Conservation (phyloP, 371 early-diverging fungal species). For the Entomophthora muscae region DNA sequence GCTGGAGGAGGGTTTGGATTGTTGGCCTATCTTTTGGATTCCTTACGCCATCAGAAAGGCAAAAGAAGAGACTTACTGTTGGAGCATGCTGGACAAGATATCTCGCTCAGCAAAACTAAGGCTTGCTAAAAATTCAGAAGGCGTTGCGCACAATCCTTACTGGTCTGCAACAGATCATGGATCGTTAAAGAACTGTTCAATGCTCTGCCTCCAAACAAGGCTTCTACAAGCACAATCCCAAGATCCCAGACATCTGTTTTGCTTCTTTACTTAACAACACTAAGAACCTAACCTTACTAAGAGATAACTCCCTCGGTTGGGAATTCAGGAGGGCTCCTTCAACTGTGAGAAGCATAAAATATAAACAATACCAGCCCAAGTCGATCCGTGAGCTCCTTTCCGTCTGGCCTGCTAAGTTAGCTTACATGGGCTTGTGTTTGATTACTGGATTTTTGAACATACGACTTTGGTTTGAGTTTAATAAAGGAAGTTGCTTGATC, state of each 20-base stretch:
- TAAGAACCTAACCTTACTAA: neutral
- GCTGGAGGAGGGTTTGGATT: neutral
- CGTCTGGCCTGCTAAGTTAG: neutral
- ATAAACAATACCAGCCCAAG: neutral
- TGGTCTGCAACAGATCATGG: conserved; percentile 28
- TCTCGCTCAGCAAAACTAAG: neutral
- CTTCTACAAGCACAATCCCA: conserved; percentile 48
- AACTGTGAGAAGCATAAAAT: neutral
- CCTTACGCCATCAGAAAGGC: neutral
- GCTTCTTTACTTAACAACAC: conserved; percentile 10
- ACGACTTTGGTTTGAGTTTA: conserved; percentile 5
- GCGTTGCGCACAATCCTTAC: conserved; percentile 2
- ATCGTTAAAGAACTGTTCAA: conserved; percentile 31
- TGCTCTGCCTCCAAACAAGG: conserved; percentile 46
- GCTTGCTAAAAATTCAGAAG: neutral
- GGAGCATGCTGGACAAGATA: neutral
- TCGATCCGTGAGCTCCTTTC: neutral
- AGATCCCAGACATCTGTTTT: conserved; percentile 65
- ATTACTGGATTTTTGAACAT: neutral
- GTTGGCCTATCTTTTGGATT: neutral
- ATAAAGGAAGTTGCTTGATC: conserved; percentile 15
- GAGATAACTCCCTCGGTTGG: conserved; percentile 17
- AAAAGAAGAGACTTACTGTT: neutral
- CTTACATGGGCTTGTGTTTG: neutral
- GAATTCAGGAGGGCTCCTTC: conserved; percentile 26